Evolutionary conservation across 495 filamentous ascomycete species (phyloP).

Genomic region (Poronia punctata): DNA sequence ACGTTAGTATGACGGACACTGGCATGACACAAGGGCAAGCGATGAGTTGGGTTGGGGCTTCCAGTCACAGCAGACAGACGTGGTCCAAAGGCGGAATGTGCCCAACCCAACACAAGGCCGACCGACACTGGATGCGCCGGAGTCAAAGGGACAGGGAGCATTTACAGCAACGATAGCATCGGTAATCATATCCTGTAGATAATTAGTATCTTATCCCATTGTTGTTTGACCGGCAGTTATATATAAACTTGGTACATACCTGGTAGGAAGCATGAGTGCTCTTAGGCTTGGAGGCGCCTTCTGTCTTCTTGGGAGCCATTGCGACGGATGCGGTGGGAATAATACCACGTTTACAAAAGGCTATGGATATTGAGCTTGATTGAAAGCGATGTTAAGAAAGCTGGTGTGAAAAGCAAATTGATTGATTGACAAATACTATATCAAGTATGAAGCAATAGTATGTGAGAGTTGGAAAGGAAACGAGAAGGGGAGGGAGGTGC

Average conservation of each 20-base stretch:
- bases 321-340: conserved; percentile 23
- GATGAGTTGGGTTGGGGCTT: no score
- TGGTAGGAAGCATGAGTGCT: conserved; percentile 50
- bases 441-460: conserved; percentile 4
- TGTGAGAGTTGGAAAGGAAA: conserved; percentile 28
- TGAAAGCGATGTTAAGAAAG: conserved; percentile 8
- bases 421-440: conserved; percentile 10
- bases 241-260: conserved; percentile 37
- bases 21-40: no score
- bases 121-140: conserved; percentile 26
- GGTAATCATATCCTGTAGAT: conserved; percentile 55
- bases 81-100: no score
- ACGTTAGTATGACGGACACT: conserved; percentile 37
- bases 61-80: no score
- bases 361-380: conserved; percentile 3
- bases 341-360: conserved; percentile 1
- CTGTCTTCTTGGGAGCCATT: conserved; percentile 63
- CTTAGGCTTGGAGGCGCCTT: conserved; percentile 50
- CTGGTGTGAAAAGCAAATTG: conserved; percentile 4
- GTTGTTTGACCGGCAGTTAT: conserved; percentile 5
- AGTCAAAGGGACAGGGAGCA: conserved; percentile 35
- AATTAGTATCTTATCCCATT: conserved; percentile 34
- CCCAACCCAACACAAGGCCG: conserved; percentile 22
- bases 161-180: conserved; percentile 60
- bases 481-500: conserved; percentile 36